These are phyloP conservation scores for Blastomyces parvus DNA, from an alignment of 2,329 filamentous ascomycete genomes.

Conservation along the genomic window DNA sequence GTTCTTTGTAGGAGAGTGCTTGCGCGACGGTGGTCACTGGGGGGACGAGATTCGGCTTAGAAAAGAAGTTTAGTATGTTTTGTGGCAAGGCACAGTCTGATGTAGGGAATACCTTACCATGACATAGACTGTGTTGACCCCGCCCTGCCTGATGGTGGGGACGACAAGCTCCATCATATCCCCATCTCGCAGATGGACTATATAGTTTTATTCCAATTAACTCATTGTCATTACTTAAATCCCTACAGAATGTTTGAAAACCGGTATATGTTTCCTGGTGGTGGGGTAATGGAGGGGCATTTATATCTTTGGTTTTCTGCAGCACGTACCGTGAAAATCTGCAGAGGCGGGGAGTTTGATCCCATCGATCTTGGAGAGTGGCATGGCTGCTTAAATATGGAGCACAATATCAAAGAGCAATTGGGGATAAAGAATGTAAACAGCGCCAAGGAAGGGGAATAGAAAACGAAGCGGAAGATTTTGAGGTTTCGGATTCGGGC, in stretches of 20 bases:
- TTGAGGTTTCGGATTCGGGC: not conserved
- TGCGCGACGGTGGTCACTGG: constrained; percentile 52
- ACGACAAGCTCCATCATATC: constrained; percentile 51
- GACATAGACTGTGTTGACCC: constrained; percentile 54
- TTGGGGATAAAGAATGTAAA: not conserved
- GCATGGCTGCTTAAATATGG: constrained; percentile 18
- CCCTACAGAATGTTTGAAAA: not conserved
- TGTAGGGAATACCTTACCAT: constrained; percentile 33
- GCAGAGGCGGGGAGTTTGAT: constrained; percentile 52
- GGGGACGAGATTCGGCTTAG: constrained; percentile 55
- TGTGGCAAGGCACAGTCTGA: not conserved
- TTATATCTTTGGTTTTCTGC: constrained; percentile 7
- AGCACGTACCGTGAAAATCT: constrained; percentile 49
- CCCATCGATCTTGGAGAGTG: constrained; percentile 28
- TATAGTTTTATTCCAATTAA: constrained; percentile 3
- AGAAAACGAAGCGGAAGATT: not conserved
- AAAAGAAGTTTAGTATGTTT: constrained; percentile 15
- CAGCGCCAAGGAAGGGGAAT: not conserved
- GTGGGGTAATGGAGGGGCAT: constrained; percentile 16
- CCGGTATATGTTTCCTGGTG: not conserved
- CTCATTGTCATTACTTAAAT: not conserved
- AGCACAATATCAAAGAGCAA: not conserved
- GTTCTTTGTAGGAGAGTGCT: constrained; percentile 57
- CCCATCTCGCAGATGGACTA: constrained; percentile 60
- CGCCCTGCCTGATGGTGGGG: constrained; percentile 49